phyloP scores from a whole-genome alignment of 78 protist genomes.

The Guillardia theta region DNA sequence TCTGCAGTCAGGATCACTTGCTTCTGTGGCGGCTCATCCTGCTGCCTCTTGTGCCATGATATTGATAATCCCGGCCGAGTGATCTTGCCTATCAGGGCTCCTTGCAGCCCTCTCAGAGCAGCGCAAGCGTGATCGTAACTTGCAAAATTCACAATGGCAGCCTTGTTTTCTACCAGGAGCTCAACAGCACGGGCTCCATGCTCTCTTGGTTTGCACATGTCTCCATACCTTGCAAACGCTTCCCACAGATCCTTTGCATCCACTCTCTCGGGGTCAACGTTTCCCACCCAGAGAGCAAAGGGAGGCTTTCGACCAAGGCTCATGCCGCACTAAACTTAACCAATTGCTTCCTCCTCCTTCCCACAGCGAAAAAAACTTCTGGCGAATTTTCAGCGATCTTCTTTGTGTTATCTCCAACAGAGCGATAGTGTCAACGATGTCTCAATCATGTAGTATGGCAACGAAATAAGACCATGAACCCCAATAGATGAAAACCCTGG shows the following conservation, averaged over 20 bases:
- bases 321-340: neutral
- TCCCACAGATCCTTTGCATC: constrained; percentile 18
- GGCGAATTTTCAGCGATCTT: no score
- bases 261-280: constrained; percentile 15
- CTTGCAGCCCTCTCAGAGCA: neutral
- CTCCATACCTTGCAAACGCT: neutral
- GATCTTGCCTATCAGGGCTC: neutral
- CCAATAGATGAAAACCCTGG: no score
- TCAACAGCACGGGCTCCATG: constrained; percentile 19
- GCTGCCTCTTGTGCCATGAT: neutral
- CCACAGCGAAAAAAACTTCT: no score
- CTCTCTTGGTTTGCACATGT: constrained; percentile 3
- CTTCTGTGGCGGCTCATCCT: neutral
- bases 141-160: constrained; percentile 7
- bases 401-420: no score
- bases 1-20: neutral
- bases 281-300: neutral
- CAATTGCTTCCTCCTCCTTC: no score
- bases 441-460: no score
- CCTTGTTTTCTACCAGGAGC: neutral
- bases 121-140: neutral
- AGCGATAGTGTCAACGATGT: no score
- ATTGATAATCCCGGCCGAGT: neutral
- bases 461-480: no score
- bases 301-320: neutral